Evolutionary conservation across 495 filamentous ascomycete genomes (phyloP).

Genomic region (Podospora didyma): DNA sequence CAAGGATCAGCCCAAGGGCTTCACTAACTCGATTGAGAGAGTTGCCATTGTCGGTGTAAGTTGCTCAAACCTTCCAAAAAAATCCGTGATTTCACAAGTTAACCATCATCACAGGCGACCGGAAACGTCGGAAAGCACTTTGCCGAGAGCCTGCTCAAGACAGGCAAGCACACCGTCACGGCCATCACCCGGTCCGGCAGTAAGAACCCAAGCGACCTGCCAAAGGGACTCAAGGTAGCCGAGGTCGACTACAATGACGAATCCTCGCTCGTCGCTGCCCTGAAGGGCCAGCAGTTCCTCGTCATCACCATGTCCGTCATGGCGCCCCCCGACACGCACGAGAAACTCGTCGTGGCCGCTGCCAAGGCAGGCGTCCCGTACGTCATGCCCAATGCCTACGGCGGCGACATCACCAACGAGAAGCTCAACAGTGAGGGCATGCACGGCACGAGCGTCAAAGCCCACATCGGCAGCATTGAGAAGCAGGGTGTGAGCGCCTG

Average conservation of each 20-base stretch:
- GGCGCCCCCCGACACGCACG: constrained; percentile 30
- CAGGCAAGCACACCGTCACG: constrained; percentile 52
- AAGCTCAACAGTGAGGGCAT: constrained; percentile 8
- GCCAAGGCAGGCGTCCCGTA: constrained; percentile 56
- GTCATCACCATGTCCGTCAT: constrained; percentile 51
- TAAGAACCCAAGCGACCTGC: constrained; percentile 18
- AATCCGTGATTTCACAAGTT: not conserved
- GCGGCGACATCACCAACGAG: constrained; percentile 38
- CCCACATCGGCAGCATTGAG: not conserved
- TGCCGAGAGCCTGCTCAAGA: constrained; percentile 43
- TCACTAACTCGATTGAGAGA: constrained; percentile 34
- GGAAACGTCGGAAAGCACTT: constrained; percentile 56
- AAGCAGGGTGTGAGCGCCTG: not conserved
- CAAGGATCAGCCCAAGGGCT: not conserved
- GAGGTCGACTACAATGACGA: constrained; percentile 36
- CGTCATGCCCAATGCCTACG: constrained; percentile 59
- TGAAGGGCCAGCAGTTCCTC: constrained; percentile 52
- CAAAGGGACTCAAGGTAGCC: constrained; percentile 33
- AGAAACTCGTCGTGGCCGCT: constrained; percentile 54
- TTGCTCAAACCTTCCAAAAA: not conserved
- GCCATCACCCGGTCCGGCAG: constrained; percentile 49
- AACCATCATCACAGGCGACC: constrained; percentile 40
- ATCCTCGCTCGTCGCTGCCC: constrained; percentile 33
- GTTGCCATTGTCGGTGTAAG: constrained; percentile 47
- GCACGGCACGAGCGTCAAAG: constrained; percentile 21